These are phyloP conservation scores for Alternaria hordeiaustralica DNA, from an alignment of 2,329 filamentous ascomycete species.

Conservation along the genomic window DNA sequence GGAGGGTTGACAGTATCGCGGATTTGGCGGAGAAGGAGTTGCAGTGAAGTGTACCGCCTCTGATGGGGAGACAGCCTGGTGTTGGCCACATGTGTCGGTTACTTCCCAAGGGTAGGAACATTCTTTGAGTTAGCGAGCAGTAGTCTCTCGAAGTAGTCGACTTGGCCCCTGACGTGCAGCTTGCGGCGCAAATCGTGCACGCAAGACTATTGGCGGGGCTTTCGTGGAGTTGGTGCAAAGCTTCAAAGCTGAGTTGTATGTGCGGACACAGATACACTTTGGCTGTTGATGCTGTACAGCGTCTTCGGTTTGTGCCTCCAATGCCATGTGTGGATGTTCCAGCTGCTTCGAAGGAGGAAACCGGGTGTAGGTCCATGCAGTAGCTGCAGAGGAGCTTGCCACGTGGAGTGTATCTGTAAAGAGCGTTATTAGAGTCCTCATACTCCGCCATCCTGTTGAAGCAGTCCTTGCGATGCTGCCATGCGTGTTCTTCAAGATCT, in stretches of 20 bases:
- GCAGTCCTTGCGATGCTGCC: background rate
- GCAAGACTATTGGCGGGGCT: rapidly evolving
- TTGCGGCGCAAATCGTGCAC: background rate
- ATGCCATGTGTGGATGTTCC: rapidly evolving
- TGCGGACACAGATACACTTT: background rate
- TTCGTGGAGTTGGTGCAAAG: background rate
- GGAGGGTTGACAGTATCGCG: background rate
- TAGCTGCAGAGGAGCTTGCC: background rate
- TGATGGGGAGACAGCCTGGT: background rate
- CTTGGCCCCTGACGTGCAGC: background rate
- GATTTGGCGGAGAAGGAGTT: background rate
- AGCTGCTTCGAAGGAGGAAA: background rate
- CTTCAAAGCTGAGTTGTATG: background rate
- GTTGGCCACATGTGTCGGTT: background rate
- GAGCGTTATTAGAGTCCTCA: background rate
- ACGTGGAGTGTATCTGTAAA: too few species aligned
- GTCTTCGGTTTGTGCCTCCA: rapidly evolving
- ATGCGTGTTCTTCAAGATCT: background rate
- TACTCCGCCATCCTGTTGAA: background rate
- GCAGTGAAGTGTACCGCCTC: background rate
- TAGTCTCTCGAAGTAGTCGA: too few species aligned
- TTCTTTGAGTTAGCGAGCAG: background rate
- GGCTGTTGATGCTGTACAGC: background rate
- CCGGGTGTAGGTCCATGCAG: background rate
- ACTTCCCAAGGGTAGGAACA: rapidly evolving